Base-by-base conservation (phyloP, 768 basidiomycete species). In the Boletus fagicola region DNA sequence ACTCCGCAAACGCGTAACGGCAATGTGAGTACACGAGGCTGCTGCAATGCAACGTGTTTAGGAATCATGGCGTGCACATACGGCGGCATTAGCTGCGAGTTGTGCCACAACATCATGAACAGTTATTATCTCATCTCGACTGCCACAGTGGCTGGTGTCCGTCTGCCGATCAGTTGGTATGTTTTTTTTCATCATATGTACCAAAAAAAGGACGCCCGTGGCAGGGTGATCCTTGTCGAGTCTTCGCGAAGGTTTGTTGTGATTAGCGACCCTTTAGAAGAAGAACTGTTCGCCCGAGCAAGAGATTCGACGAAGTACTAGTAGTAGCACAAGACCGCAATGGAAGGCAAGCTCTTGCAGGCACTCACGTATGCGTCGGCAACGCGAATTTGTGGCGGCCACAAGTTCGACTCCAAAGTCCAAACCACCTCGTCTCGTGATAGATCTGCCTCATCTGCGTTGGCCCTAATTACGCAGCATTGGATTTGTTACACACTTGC, bases 11-110 rank as follows among this genome's bases (percentile, higher is more conserved):
- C 49, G 54, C 38, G 33, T 61, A 51, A 62, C 65, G 62, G 68
- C 57, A 67, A 54, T 24, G 56, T 30, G 35, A 46, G 24, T n/a
- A 63, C 65, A 72, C 60, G 63, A 68, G 69, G 65, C 58, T 33
- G 62, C 49, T 51, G 57, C 59, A 58, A 44, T 48, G 59, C 63
- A 60, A 58, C 62, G 59, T 57, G 58, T 61, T 56, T 40, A 35
- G 33, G 13, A 43, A 42, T 54, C 53, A 53, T 51, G 58, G 46
- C 55, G 51, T 58, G 60, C 51, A 24, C 26, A 53, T 56, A 54
- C 51, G 15, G 57, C 56, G 55, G 63, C 62, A 61, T 65, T 66
- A 49, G 58, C 40, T 30, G 33, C 13, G 13, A 30, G 47, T 49
- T 22, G 38, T 50, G 45, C 59, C 30, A 57, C 59, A 24, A 45